These are phyloP conservation scores for Trametopsis cervina DNA, from an alignment of 768 basidiomycete species.

Conservation along the genomic window DNA sequence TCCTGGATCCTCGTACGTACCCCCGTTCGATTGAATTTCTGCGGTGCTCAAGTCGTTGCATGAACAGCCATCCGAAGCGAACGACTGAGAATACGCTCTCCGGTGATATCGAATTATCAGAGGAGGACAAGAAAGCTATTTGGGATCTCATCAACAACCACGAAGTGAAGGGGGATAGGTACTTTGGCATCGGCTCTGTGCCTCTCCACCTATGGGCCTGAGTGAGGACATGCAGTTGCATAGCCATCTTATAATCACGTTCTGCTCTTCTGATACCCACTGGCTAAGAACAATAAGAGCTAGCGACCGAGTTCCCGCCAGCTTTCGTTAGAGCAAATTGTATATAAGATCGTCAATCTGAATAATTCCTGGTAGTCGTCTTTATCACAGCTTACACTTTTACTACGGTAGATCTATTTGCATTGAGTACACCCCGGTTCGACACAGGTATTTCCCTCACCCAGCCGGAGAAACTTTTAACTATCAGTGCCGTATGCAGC, in stretches of 20 bases:
- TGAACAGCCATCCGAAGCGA: conserved; percentile 31
- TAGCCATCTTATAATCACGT: too few relatives aligned
- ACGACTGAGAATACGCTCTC: conserved; percentile 36
- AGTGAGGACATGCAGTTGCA: conserved; percentile 1
- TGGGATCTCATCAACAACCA: conserved; percentile 27
- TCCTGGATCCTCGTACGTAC: conserved; percentile 36
- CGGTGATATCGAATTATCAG: conserved; percentile 27
- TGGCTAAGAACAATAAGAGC: neutral
- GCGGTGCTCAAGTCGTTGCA: neutral
- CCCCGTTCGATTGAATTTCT: neutral
- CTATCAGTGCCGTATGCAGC: conserved; percentile 56
- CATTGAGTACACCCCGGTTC: too few relatives aligned
- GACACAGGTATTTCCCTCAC: too few relatives aligned
- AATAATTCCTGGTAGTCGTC: too few relatives aligned
- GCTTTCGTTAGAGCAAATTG: too few relatives aligned
- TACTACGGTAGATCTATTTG: too few relatives aligned
- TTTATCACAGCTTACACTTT: too few relatives aligned
- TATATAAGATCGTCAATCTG: too few relatives aligned
- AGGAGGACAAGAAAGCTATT: conserved; percentile 33
- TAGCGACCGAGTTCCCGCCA: too few relatives aligned
- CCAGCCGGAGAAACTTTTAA: conserved; percentile 4
- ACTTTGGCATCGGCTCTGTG: conserved; percentile 19
- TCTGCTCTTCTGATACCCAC: too few relatives aligned
- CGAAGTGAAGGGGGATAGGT: conserved; percentile 35
- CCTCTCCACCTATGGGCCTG: conserved; percentile 28